Evolutionary conservation across 2,329 filamentous ascomycete genomes (phyloP), one percentile per base, ranked within the genome.

Genomic region (Neonectria neomacrospora): DNA sequence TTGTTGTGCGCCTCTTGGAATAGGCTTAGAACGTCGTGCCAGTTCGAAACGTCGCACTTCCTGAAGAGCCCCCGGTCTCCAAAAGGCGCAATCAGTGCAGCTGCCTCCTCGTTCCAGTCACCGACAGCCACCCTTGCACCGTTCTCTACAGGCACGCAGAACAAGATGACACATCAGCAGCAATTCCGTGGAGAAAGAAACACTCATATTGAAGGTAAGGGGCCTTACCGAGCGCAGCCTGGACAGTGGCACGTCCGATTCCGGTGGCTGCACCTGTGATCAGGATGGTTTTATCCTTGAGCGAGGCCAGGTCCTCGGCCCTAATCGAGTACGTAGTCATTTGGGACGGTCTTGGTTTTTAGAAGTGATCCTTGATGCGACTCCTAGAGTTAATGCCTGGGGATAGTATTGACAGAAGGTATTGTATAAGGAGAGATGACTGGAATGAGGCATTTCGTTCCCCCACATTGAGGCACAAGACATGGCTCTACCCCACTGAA

Each of bases 261-360:
- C 47, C 47, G 28, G 47, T 51, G 20, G 47, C 47, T 12, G 47
- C n/a, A 16, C 47, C 47, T 22, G 30, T 51, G 30, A 51, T 51
- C 8, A 51, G 34, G 7, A 51, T 51, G 11, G 47, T 51, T 34
- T 51, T 51, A 45, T n/a, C 42, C 42, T 45, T 45, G 22, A 45
- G 42, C 9, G n/a, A 42, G 22, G 22, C 42, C 14, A 45, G 42
- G 42, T 26, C 42, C 1, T 45, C 42, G 6, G n/a, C 20, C 8
- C 11, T 8, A 45, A 45, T 45, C 14, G 14, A 45, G 22, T 45
- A 45, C 42, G 42, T n/a, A 45, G 42, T 45, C 42, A 45, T 45
- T 23, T 42, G 2, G 39, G 39, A 42, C 20, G 39, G 39, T 10
- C n/a, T 41, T 41, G n/a, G 9, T 18, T 6, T 20, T 41, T 41